Conservation (phyloP, 371 early-diverging fungal species). For the Smittium culicis region DNA sequence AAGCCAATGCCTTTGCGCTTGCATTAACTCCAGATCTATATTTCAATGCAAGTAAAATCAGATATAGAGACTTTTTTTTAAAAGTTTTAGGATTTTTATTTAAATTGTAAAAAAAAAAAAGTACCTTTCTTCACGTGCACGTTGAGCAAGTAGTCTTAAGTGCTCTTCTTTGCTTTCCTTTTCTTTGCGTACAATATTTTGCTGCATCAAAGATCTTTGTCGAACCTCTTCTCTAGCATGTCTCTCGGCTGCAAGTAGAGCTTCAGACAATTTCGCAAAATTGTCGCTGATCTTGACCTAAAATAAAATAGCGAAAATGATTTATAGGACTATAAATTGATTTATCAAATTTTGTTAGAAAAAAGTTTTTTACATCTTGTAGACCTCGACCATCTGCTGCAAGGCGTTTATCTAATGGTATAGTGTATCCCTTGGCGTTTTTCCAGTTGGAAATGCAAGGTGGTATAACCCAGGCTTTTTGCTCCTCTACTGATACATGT, state of each 20-base stretch:
- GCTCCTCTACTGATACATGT: constrained; percentile 85
- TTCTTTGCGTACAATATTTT: constrained; percentile 84
- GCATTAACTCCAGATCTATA: not conserved
- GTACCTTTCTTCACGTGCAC: constrained; percentile 74
- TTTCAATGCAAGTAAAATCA: too few species aligned
- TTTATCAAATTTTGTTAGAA: too few species aligned
- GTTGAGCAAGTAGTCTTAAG: constrained; percentile 73
- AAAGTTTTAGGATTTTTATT: too few species aligned
- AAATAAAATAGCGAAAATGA: too few species aligned
- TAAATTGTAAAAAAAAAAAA: constrained; percentile 16
- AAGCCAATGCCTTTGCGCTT: not conserved
- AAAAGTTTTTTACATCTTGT: constrained; percentile 43
- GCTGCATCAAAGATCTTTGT: constrained; percentile 73
- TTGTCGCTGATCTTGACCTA: constrained; percentile 68
- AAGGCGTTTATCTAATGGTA: constrained; percentile 92
- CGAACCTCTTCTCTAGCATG: constrained; percentile 89
- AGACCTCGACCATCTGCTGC: constrained; percentile 93
- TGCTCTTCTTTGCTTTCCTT: constrained; percentile 86
- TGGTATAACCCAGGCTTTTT: constrained; percentile 89
- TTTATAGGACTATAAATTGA: too few species aligned
- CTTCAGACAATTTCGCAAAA: constrained; percentile 90
- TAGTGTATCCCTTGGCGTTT: constrained; percentile 95
- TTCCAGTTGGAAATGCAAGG: constrained; percentile 98
- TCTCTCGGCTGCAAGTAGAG: constrained; percentile 81
- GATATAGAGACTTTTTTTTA: too few species aligned